A percentile compares a stretch with the other conserved stretches of the same genome.
These are phyloP conservation scores for Zea luxurians DNA, from an alignment of 176 grass and related monocot species.

Conservation along the genomic window DNA sequence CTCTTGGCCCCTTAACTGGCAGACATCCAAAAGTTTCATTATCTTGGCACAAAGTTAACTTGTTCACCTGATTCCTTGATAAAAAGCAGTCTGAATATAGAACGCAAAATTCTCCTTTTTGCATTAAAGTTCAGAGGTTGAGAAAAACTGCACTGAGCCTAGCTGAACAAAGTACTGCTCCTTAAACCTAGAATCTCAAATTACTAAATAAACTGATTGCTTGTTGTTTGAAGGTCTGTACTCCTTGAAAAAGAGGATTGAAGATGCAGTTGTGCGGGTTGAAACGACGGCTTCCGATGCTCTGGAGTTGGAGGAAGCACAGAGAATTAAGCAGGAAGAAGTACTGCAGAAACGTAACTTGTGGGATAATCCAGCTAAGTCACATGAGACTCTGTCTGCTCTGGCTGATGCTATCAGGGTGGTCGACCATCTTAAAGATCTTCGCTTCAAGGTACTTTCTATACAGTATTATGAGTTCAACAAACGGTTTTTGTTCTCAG, in stretches of 20 bases:
- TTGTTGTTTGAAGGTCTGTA: constrained; percentile 59
- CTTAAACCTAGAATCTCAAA: background rate
- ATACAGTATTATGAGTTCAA: constrained; percentile 29
- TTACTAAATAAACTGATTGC: background rate
- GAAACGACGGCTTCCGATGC: constrained; percentile 59
- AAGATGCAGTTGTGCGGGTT: constrained; percentile 68
- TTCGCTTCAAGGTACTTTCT: constrained; percentile 80
- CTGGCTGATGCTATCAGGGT: constrained; percentile 70
- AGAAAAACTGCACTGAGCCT: background rate
- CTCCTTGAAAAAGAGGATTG: constrained; percentile 79
- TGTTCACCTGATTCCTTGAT: background rate
- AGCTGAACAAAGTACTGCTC: background rate
- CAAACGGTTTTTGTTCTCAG: background rate
- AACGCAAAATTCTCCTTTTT: background rate
- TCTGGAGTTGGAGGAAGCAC: constrained; percentile 74
- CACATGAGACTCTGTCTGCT: constrained; percentile 61
- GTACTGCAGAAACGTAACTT: constrained; percentile 51
- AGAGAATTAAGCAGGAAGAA: constrained; percentile 67
- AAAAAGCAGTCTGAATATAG: background rate
- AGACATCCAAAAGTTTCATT: background rate
- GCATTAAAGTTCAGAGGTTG: background rate
- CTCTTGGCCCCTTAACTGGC: background rate
- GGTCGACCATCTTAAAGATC: constrained; percentile 86
- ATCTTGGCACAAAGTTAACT: background rate
- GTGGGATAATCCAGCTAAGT: constrained; percentile 75